Evolutionary conservation across 1,284 basidiomycete genomes (phyloP).

Genomic region (Coniferiporia sulphurascens): DNA sequence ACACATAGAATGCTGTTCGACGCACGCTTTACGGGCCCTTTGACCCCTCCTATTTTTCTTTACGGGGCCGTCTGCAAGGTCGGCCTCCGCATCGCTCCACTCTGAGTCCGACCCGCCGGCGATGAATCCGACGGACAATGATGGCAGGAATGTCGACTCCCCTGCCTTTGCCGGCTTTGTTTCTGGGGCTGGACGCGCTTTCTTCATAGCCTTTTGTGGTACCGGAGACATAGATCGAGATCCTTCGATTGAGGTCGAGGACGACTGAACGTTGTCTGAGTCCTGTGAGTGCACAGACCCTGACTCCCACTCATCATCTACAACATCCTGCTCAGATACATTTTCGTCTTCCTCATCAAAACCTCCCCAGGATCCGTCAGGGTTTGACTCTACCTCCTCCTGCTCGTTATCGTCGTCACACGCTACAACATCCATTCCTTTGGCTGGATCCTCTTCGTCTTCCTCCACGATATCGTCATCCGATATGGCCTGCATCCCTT

Average conservation of each 20-base stretch:
- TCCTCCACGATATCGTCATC: slow-evolving; percentile 25
- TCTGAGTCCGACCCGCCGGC: slow-evolving; percentile 79
- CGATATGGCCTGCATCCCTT: slow-evolving; percentile 18
- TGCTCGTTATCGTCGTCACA: slow-evolving; percentile 6
- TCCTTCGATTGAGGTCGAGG: neutral
- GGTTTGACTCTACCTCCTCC: slow-evolving; percentile 17
- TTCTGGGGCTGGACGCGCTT: slow-evolving; percentile 12
- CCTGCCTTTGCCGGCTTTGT: slow-evolving; percentile 24
- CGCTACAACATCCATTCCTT: slow-evolving; percentile 25
- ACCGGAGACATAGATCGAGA: slow-evolving; percentile 10
- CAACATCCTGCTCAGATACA: slow-evolving; percentile 24
- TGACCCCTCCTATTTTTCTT: slow-evolving; percentile 92
- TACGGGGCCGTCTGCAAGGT: slow-evolving; percentile 46
- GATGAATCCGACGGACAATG: slow-evolving; percentile 80
- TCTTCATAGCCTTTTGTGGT: slow-evolving; percentile 15
- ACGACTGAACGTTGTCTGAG: slow-evolving; percentile 24
- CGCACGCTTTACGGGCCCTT: slow-evolving; percentile 85
- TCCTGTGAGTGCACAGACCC: slow-evolving; percentile 32
- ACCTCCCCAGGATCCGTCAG: slow-evolving; percentile 10
- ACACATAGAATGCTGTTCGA: slow-evolving; percentile 25
- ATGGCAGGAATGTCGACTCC: slow-evolving; percentile 82
- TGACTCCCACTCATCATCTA: slow-evolving; percentile 37
- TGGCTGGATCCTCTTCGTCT: slow-evolving; percentile 24
- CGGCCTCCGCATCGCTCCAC: slow-evolving; percentile 63
- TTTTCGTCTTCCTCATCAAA: slow-evolving; percentile 23